Evolutionary conservation across 2,329 filamentous ascomycete genomes (phyloP).

Genomic region (Cucurbitaria berberidis): DNA sequence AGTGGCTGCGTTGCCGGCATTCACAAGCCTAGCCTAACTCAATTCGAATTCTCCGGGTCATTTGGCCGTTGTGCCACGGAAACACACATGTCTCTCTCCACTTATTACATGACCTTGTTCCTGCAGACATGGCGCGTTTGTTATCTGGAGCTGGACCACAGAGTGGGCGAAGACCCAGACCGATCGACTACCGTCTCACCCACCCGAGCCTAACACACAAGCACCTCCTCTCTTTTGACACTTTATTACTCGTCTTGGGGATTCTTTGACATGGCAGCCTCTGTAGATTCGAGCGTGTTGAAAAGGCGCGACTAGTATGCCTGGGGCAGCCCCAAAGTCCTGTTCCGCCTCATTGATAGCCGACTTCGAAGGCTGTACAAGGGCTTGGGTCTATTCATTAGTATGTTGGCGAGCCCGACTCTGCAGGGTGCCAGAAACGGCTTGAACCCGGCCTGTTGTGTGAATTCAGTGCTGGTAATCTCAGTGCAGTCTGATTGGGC

Average conservation of each 20-base stretch:
- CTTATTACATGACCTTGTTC: slow-evolving; percentile 45
- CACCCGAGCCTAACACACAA: slow-evolving; percentile 11
- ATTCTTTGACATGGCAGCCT: background rate
- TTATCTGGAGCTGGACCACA: slow-evolving; percentile 26
- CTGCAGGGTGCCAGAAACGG: slow-evolving; percentile 2
- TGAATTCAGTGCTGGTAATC: background rate
- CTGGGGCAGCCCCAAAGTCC: background rate
- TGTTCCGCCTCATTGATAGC: background rate
- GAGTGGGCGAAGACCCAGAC: slow-evolving; percentile 22
- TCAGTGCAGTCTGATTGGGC: background rate
- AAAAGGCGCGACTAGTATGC: background rate
- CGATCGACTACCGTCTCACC: slow-evolving; percentile 25
- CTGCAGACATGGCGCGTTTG: slow-evolving; percentile 32
- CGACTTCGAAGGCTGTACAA: slow-evolving; percentile 1
- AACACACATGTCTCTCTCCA: slow-evolving; percentile 47
- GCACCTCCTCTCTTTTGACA: background rate
- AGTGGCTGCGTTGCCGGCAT: slow-evolving; percentile 47
- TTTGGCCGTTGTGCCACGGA: slow-evolving; percentile 45
- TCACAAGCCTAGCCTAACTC: slow-evolving; percentile 46
- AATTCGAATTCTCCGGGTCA: slow-evolving; percentile 40
- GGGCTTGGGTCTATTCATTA: slow-evolving; percentile 13
- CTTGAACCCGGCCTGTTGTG: background rate
- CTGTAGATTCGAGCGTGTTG: background rate
- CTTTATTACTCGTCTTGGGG: background rate
- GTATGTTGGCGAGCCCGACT: slow-evolving; percentile 8